These are phyloP conservation scores for Rhytidiadelphus loreus DNA, from an alignment of 225 moss, liverwort and hornwort species.

Conservation along the genomic window DNA sequence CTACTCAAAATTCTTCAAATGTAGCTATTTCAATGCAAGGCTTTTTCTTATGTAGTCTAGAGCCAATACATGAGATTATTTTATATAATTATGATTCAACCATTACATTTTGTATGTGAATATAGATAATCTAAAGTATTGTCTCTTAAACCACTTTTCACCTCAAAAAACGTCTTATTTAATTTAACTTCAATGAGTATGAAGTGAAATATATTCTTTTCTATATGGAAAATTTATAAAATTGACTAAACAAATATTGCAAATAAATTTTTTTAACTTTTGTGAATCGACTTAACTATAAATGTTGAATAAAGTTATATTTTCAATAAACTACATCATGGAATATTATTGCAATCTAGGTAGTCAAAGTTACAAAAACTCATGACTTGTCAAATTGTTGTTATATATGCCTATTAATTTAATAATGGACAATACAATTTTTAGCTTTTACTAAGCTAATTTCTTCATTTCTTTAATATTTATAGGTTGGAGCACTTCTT, in stretches of 20 bases:
- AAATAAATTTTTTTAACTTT: neutral
- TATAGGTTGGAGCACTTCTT: neutral
- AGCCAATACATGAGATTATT: neutral
- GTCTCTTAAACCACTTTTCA: neutral
- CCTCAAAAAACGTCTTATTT: too few species aligned
- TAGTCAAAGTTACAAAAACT: neutral
- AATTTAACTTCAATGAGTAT: too few species aligned
- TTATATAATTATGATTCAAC: neutral
- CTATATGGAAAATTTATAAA: neutral
- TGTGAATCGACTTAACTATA: neutral
- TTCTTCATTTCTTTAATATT: neutral
- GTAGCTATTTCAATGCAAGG: neutral
- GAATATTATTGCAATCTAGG: neutral
- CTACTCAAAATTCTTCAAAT: neutral
- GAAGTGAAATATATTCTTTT: neutral
- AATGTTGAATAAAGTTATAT: neutral
- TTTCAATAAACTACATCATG: accelerated
- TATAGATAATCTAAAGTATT: neutral
- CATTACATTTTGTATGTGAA: neutral
- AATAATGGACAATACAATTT: neutral
- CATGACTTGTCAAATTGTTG: neutral
- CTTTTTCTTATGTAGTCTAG: neutral
- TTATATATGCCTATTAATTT: neutral
- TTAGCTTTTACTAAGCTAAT: neutral
- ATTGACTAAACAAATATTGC: neutral